Conservation (phyloP, 768 basidiomycete species). For the Trametes cinnabarina region DNA sequence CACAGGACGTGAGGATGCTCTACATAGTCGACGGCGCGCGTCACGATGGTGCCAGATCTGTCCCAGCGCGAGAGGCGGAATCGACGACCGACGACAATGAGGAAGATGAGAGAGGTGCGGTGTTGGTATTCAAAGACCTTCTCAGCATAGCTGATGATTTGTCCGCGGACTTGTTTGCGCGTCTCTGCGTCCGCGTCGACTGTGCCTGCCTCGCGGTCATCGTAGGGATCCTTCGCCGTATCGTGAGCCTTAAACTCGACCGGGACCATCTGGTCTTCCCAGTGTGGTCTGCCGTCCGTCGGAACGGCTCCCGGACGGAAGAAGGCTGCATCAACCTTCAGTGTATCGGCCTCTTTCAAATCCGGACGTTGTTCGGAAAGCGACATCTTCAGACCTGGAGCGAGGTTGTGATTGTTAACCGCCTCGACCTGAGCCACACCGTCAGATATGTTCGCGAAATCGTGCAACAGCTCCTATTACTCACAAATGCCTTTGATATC, state of each 20-base stretch:
- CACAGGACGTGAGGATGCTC: background rate
- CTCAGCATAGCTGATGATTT: background rate
- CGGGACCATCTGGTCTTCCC: conserved; percentile 6
- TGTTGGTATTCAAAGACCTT: background rate
- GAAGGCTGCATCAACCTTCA: conserved; percentile 3
- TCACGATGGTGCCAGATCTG: conserved; percentile 1
- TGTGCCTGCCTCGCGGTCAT: background rate
- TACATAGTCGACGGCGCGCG: background rate
- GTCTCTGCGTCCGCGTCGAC: background rate
- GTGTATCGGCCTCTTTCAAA: background rate
- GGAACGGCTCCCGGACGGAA: background rate
- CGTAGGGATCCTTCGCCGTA: background rate
- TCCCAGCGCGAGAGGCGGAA: conserved; percentile 9
- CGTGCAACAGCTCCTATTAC: no score
- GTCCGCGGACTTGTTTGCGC: background rate
- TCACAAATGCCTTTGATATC: background rate
- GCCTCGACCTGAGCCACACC: background rate
- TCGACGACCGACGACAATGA: background rate
- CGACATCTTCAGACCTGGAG: background rate
- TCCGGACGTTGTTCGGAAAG: background rate
- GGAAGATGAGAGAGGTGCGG: background rate
- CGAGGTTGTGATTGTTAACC: background rate
- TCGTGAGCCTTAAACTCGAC: conserved; percentile 3
- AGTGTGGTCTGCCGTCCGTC: conserved; percentile 2
- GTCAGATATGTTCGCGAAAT: background rate